Conservation (phyloP, 2,329 filamentous ascomycete genomes). For the Pseudogymnoascus verrucosus region DNA sequence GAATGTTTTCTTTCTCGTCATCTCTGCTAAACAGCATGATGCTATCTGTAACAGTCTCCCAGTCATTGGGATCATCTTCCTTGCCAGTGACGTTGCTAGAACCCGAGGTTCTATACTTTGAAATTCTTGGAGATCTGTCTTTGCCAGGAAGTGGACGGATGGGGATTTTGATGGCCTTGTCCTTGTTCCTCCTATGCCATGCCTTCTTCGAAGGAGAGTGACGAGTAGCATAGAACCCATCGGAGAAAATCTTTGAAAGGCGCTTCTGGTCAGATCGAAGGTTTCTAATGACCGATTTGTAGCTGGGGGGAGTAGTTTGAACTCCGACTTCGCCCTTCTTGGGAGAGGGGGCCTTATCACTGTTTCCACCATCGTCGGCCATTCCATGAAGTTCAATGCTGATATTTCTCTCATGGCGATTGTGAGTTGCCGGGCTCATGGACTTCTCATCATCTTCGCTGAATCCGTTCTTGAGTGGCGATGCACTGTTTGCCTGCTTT, state of each 20-base stretch:
- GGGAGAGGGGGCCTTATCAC: background rate
- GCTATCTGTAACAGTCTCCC: constrained; percentile 27
- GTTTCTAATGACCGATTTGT: background rate
- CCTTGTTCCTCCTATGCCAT: background rate
- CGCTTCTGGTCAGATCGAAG: background rate
- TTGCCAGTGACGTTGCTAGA: constrained; percentile 9
- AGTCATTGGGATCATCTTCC: constrained; percentile 22
- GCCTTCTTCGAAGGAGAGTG: constrained; percentile 1
- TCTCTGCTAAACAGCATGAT: background rate
- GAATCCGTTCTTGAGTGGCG: background rate
- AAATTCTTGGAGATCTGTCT: background rate
- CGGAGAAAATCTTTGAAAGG: constrained; percentile 16
- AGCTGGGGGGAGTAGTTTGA: background rate
- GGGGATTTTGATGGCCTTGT: background rate
- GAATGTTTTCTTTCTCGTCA: background rate
- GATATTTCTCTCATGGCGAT: constrained; percentile 13
- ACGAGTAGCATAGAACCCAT: constrained; percentile 7
- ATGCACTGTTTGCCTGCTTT: background rate
- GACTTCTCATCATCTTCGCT: background rate
- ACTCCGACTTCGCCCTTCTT: background rate
- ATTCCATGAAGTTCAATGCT: constrained; percentile 17
- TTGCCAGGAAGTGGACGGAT: background rate
- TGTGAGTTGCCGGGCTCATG: background rate
- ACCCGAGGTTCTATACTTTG: background rate
- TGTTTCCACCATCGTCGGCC: constrained; percentile 19